Conservation (phyloP, 768 basidiomycete species). For the Clathrus columnatus region DNA sequence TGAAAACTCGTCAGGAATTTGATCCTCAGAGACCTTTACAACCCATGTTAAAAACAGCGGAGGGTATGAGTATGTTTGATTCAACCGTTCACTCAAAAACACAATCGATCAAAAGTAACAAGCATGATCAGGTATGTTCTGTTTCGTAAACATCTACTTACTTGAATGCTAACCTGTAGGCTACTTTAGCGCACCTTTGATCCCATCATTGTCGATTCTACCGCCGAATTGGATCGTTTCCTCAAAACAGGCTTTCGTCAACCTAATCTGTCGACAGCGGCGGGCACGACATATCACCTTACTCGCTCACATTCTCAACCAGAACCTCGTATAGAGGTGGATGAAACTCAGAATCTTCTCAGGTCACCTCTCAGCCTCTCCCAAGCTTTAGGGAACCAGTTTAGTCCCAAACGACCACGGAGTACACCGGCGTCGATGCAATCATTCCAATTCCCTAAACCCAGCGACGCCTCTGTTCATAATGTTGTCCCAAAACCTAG, state of each 20-base stretch:
- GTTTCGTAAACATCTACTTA: slow-evolving; percentile 6
- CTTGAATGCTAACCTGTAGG: slow-evolving; percentile 1
- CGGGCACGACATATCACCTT: slow-evolving; percentile 35
- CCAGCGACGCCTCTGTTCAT: not conserved
- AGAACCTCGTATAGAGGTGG: slow-evolving; percentile 31
- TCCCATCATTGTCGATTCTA: slow-evolving; percentile 52
- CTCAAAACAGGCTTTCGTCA: slow-evolving; percentile 45
- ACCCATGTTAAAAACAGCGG: slow-evolving; percentile 53
- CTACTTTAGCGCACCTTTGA: slow-evolving; percentile 29
- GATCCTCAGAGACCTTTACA: slow-evolving; percentile 77
- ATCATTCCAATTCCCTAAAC: not conserved
- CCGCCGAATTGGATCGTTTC: slow-evolving; percentile 52
- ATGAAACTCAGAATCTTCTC: slow-evolving; percentile 30
- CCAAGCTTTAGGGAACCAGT: slow-evolving; percentile 57
- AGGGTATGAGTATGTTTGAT: slow-evolving; percentile 49
- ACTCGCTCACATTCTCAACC: slow-evolving; percentile 36
- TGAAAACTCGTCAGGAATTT: slow-evolving; percentile 49
- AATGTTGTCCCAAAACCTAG: not conserved
- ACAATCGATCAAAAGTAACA: slow-evolving; percentile 25
- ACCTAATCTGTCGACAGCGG: slow-evolving; percentile 28
- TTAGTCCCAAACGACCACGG: slow-evolving; percentile 71
- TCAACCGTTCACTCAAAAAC: slow-evolving; percentile 42
- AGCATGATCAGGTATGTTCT: slow-evolving; percentile 17
- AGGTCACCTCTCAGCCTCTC: slow-evolving; percentile 53
- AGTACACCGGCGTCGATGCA: slow-evolving; percentile 23